Evolutionary conservation across 78 protist genomes (phyloP), one percentile per base, ranked within the genome.

Genomic region (Goniomonas avonlea): DNA sequence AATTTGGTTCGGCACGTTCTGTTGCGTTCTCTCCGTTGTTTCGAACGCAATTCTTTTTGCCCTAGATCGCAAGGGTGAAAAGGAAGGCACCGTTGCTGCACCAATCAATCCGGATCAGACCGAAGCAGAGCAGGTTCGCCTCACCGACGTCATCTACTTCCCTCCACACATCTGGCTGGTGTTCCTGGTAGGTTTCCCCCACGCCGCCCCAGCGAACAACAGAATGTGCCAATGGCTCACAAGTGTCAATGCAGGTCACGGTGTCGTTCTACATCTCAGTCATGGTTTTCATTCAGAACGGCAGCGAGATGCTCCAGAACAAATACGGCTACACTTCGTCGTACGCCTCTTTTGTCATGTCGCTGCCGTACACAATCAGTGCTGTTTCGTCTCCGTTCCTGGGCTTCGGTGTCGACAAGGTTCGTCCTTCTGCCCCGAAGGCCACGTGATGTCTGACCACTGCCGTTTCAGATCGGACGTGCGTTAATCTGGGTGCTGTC

Each of bases 81-180:
- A 11, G 34, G 8, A 5, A 7, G 43, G 43, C 71, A 5, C 8
- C 34, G 20, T 32, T 13, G 5, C 11, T 18, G 43, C n/a, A n/a
- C n/a, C 50, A 13, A 35, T 35, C 38, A 35, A 11, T 18, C 5
- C 9, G 45, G 71, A 63, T 8, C 13, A 4, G 45, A 32, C n/a
- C n/a, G n/a, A n/a, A n/a, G n/a, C 11, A 35, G 70, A 41, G 29
- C 20, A 11, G 2, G 43, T 75, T 41, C 27, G 23, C 40, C 40
- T 55, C 18, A n/a, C 45, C 23, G 80, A 75, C 53, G 11, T 53
- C 34, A 11, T 29, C 35, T 18, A 47, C 41, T 48, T 75, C 35
- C 80, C 80, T 5, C 21, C n/a, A 50, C 15, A 25, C 3, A 31
- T 77, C 35, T 77, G 81, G 81, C 37, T 77, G 35, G 31, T 77